Percentiles rank a stretch among this genome's conserved stretches.
Evolutionary conservation across 148 eudicot genomes (phyloP).

Genomic region (Vaccinium corymbosum): DNA sequence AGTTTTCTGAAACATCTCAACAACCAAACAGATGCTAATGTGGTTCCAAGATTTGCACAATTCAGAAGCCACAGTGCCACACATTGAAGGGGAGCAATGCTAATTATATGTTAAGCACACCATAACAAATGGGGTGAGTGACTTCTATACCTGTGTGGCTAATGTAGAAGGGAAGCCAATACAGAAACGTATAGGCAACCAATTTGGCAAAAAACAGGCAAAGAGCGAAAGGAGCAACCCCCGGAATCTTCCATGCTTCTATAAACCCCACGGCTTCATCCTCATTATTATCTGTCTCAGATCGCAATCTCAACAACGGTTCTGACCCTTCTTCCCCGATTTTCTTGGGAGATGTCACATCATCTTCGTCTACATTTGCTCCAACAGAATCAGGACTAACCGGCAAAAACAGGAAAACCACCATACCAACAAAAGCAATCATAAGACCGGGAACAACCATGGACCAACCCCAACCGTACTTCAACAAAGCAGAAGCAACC

Average conservation of each 20-base stretch:
- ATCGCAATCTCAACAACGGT: slow-evolving; percentile 34
- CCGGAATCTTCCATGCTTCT: slow-evolving; percentile 92
- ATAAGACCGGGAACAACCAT: slow-evolving; percentile 74
- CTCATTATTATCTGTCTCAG: slow-evolving; percentile 15
- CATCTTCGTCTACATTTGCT: slow-evolving; percentile 33
- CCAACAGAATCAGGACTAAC: slow-evolving; percentile 68
- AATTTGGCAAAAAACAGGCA: slow-evolving; percentile 89
- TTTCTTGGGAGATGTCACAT: slow-evolving; percentile 33
- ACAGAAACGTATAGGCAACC: slow-evolving; percentile 87
- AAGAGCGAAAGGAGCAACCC: slow-evolving; percentile 83
- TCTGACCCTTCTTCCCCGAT: slow-evolving; percentile 30
- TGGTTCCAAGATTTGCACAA: not conserved
- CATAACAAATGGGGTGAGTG: not conserved
- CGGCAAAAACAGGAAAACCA: slow-evolving; percentile 60
- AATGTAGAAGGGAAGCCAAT: slow-evolving; percentile 96
- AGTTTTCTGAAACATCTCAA: not conserved
- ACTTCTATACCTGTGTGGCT: slow-evolving; percentile 68
- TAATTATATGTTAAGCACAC: not conserved
- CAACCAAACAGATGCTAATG: not conserved
- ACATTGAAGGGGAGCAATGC: not conserved
- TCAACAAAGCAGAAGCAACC: slow-evolving; percentile 68
- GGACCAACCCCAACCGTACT: slow-evolving; percentile 98
- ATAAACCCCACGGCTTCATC: slow-evolving; percentile 61
- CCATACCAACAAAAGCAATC: slow-evolving; percentile 47
- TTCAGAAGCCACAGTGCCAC: not conserved